Conservation (phyloP, 257 asterid species). For the Solanum pimpinellifolium region DNA sequence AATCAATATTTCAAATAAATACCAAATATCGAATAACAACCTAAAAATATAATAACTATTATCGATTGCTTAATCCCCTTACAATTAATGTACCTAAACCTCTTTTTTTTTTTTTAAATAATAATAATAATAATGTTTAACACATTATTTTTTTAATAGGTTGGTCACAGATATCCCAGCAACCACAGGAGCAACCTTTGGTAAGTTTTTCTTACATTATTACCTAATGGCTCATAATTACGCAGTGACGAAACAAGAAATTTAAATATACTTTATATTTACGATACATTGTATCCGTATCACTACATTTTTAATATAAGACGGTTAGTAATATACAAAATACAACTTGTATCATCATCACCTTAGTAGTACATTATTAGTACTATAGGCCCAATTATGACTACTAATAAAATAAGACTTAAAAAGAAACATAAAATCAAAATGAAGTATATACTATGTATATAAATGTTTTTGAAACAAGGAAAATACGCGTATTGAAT, state of each 20-base stretch:
- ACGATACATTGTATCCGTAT: not conserved
- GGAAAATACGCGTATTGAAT: not conserved
- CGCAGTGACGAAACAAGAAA: not conserved
- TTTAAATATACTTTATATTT: not conserved
- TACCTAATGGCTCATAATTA: not conserved
- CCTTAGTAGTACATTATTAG: too few species aligned
- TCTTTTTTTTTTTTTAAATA: rapidly evolving
- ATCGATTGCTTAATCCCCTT: too few species aligned
- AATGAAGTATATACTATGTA: too few species aligned
- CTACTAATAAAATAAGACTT: too few species aligned
- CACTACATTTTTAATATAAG: too few species aligned
- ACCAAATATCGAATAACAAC: not conserved
- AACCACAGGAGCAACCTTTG: constrained; percentile 54
- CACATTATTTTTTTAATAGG: constrained; percentile 12
- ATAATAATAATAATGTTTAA: not conserved
- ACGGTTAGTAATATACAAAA: too few species aligned
- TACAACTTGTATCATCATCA: too few species aligned
- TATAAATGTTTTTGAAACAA: not conserved
- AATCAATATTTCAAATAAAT: not conserved
- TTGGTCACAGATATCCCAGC: constrained; percentile 83
- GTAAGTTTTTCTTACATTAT: constrained; percentile 9
- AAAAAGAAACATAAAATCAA: too few species aligned
- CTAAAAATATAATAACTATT: too few species aligned
- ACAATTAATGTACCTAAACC: too few species aligned
- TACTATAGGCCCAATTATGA: too few species aligned